These are phyloP conservation scores for Boletus bicolor DNA, from an alignment of 768 basidiomycete genomes.

Conservation along the genomic window DNA sequence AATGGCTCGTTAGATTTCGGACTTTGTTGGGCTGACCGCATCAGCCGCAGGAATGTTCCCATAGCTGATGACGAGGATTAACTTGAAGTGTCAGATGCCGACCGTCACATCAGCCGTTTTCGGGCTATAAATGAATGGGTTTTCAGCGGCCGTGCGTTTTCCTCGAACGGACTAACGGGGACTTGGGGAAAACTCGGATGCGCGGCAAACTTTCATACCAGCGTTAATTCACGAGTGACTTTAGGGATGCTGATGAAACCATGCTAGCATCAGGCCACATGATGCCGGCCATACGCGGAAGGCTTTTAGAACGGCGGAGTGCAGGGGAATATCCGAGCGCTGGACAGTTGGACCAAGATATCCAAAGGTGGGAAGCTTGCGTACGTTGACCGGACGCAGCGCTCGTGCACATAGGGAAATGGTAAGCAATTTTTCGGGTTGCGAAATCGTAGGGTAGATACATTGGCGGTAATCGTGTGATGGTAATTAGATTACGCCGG, in stretches of 20 bases:
- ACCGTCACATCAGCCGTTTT: constrained; percentile 3
- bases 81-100: constrained; percentile 1
- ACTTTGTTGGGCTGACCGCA: constrained; percentile 19
- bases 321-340: constrained; percentile 14
- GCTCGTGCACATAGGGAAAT: constrained; percentile 18
- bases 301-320: constrained; percentile 23
- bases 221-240: constrained; percentile 12
- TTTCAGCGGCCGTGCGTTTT: constrained; percentile 2
- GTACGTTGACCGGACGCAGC: constrained; percentile 15
- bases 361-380: constrained; percentile 23
- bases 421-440: constrained; percentile 9
- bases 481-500: constrained; percentile 15
- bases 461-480: constrained; percentile 23
- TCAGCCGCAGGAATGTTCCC: constrained; percentile 23
- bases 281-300: constrained; percentile 23
- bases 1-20: constrained; percentile 15
- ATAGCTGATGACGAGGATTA: constrained; percentile 12
- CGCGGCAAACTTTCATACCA: constrained; percentile 13
- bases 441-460: constrained; percentile 9
- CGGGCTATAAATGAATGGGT: constrained; percentile 8
- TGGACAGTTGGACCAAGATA: constrained; percentile 11
- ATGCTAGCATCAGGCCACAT: constrained; percentile 9
- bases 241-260: constrained; percentile 5
- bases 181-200: constrained; percentile 15
- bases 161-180: constrained; percentile 15